Base-by-base conservation (phyloP, 2,329 filamentous ascomycete species). In the Colletotrichum simmondsii region DNA sequence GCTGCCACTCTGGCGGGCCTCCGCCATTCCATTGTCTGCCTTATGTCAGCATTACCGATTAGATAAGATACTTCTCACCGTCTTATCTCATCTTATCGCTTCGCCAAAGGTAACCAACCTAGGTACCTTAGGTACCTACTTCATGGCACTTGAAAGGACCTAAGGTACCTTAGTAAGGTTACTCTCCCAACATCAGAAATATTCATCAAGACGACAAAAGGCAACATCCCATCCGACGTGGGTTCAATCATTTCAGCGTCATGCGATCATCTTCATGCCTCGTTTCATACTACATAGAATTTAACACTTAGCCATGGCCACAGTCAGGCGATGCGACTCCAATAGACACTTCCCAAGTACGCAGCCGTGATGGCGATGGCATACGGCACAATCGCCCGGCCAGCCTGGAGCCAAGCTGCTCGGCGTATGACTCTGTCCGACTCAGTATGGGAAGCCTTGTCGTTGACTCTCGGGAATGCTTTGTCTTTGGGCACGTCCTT, bases 401-500 rank as follows among this genome's bases (percentile, higher is more conserved):
- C 42, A 49, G 42, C 42, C 68, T 88, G 83, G 58, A 88, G 81
- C 81, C 83, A 86, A 88, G 79, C 14, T 81, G 78, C 72, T 88
- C 86, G 14, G 81, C 83, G 76, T 88, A 86, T 66, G 42, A 22
- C 42, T 49, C 42, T 49, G 42, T 49, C 42, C 42, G 42, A n/a
- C 42, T 49, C 42, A 22, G 42, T 22, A 49, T 49, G 42, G 6
- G 42, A 49, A 22, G 42, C 72, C 26, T 71, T 63, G 49, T 83
- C 79, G 72, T 84, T 83, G 8, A 75, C 64, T 26, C 76, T 73
- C 2, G 82, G 80, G 75, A 85, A 85, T 2, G 79, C 73, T 49
- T 76, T 73, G 5, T 74, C 75, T 22, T 78, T 69, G 1, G 84
- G 83, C 3, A 82, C 75, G 7, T 79, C 75, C 46, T 80, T 82